These are phyloP conservation scores for Fusarium dlaminii DNA, from an alignment of 2,329 filamentous ascomycete genomes.

Conservation along the genomic window DNA sequence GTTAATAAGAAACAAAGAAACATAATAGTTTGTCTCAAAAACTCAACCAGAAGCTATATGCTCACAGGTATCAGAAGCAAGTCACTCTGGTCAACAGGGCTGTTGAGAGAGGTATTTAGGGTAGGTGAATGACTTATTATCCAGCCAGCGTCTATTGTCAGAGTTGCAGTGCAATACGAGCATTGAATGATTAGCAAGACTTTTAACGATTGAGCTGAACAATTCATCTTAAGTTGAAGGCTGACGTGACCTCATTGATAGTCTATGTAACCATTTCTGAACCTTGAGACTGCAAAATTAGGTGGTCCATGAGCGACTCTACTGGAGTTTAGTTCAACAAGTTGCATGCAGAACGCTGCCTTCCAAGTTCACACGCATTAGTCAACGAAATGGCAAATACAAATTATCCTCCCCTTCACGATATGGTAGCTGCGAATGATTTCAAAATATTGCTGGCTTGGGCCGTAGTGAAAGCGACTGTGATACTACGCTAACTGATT, in stretches of 20 bases:
- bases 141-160: neutral
- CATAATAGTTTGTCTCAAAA: neutral
- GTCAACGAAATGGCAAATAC: neutral
- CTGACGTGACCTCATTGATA: neutral
- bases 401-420: neutral
- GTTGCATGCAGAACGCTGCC: too few relatives aligned
- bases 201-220: neutral
- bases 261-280: neutral
- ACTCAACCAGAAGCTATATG: neutral
- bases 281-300: too few relatives aligned
- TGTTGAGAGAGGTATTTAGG: neutral
- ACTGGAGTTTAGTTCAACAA: neutral
- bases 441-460: too few relatives aligned
- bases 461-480: accelerated
- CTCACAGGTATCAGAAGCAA: neutral
- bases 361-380: too few relatives aligned
- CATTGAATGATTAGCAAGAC: accelerated
- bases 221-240: neutral
- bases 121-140: neutral
- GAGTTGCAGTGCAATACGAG: neutral
- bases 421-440: neutral
- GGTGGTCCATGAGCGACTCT: neutral
- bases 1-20: neutral
- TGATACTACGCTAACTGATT: neutral
- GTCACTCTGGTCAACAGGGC: too few relatives aligned